Percentiles rank a stretch among this genome's conserved stretches.
These are phyloP conservation scores for Termitomyces sp. DNA, from an alignment of 768 basidiomycete genomes.

Conservation along the genomic window DNA sequence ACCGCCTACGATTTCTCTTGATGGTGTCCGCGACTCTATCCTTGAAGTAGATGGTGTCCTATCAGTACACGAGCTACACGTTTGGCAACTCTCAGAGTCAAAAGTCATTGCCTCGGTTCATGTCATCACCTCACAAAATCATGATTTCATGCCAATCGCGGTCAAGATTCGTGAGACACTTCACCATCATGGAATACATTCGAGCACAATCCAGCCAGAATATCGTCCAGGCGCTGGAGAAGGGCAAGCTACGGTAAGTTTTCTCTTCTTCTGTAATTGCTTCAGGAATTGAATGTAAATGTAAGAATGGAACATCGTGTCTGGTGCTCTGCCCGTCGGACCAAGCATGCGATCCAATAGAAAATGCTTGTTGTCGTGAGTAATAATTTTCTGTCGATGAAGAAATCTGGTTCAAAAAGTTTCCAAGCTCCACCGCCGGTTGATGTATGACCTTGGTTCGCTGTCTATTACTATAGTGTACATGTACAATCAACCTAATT, in stretches of 20 bases:
- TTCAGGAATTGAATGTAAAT: constrained; percentile 2
- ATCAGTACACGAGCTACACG: constrained; percentile 90
- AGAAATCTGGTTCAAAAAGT: background rate
- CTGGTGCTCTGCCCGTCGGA: constrained; percentile 72
- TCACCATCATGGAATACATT: constrained; percentile 92
- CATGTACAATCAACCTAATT: constrained; percentile 24
- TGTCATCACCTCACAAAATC: constrained; percentile 74
- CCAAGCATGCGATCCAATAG: constrained; percentile 59
- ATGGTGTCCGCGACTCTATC: constrained; percentile 84
- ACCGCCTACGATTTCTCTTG: constrained; percentile 83
- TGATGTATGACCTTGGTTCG: constrained; percentile 28
- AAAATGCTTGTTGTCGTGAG: constrained; percentile 82
- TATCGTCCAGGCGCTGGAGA: constrained; percentile 46
- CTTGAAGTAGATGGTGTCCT: constrained; percentile 79
- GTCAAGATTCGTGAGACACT: constrained; percentile 79
- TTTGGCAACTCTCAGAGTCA: constrained; percentile 96
- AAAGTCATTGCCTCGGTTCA: constrained; percentile 97
- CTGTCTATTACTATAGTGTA: background rate
- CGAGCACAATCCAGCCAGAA: constrained; percentile 92
- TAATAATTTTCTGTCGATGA: constrained; percentile 15
- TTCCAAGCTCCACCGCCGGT: constrained; percentile 41
- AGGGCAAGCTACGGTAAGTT: constrained; percentile 44
- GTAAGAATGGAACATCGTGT: constrained; percentile 51
- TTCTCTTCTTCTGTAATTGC: background rate
- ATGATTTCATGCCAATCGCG: constrained; percentile 91